phyloP scores from a whole-genome alignment of 805 yeast genomes.

The Zygosaccharomyces rouxii region DNA sequence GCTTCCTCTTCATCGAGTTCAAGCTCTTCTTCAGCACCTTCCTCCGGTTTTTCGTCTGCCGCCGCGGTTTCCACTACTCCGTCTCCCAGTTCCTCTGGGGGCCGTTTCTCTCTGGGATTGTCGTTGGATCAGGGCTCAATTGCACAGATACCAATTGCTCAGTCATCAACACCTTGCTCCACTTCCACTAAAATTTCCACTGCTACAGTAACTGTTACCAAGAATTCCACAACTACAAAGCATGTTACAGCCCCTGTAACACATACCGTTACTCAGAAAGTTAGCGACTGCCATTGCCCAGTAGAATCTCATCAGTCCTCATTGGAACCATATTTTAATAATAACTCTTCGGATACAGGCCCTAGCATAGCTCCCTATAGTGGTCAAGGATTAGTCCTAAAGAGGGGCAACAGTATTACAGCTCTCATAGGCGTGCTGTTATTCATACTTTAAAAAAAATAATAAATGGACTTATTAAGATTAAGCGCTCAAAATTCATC shows the following conservation, averaged over 20 bases:
- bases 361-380: conserved; percentile 5
- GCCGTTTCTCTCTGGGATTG: neutral
- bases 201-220: conserved; percentile 1
- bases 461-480: neutral
- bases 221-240: conserved; percentile 4
- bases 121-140: conserved; percentile 1
- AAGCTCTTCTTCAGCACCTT: neutral
- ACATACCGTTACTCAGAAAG: neutral
- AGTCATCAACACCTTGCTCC: neutral
- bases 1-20: neutral
- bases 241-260: conserved; percentile 4
- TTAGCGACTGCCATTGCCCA: conserved; percentile 2
- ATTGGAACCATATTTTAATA: neutral
- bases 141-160: neutral
- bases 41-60: neutral
- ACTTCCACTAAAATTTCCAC: conserved; percentile 5
- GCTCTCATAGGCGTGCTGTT: neutral
- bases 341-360: neutral
- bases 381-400: conserved; percentile 3
- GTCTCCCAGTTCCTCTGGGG: conserved; percentile 1
- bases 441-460: neutral
- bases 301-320: conserved; percentile 2
- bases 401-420: neutral
- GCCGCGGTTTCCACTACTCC: neutral
- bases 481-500: no score